These are phyloP conservation scores for Alternaria sp. DNA, from an alignment of 2,329 filamentous ascomycete species.

Conservation along the genomic window DNA sequence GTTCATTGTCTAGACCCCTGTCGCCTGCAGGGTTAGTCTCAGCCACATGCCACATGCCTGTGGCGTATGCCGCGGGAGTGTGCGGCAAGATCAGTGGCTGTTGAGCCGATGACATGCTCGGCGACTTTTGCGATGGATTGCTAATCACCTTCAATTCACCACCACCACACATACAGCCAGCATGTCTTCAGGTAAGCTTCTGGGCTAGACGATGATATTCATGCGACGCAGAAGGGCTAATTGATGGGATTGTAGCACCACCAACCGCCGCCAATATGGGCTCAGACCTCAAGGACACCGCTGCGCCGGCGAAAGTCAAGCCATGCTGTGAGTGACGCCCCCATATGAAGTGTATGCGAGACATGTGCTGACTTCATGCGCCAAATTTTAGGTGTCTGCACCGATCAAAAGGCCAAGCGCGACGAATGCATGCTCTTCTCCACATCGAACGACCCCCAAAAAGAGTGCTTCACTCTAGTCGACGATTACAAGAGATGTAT, in stretches of 20 bases:
- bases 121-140: constrained; percentile 32
- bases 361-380: not conserved
- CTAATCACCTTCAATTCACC: constrained; percentile 34
- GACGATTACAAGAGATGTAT: constrained; percentile 91
- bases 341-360: not conserved
- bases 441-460: constrained; percentile 79
- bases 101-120: constrained; percentile 30
- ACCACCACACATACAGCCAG: constrained; percentile 26
- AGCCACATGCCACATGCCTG: constrained; percentile 3
- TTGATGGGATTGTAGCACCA: constrained; percentile 28
- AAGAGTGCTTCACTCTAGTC: constrained; percentile 84
- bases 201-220: constrained; percentile 1
- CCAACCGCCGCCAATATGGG: constrained; percentile 55
- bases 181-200: constrained; percentile 47
- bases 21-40: constrained; percentile 18
- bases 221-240: constrained; percentile 17
- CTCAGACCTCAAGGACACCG: constrained; percentile 54
- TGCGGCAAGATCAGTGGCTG: constrained; percentile 29
- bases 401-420: constrained; percentile 87
- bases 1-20: constrained; percentile 30
- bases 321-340: constrained; percentile 32
- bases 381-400: constrained; percentile 72
- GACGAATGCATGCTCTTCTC: constrained; percentile 99
- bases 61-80: constrained; percentile 26
- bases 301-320: constrained; percentile 56